Conservation (phyloP, 2,329 filamentous ascomycete species). For the Claviceps fusiformis region DNA sequence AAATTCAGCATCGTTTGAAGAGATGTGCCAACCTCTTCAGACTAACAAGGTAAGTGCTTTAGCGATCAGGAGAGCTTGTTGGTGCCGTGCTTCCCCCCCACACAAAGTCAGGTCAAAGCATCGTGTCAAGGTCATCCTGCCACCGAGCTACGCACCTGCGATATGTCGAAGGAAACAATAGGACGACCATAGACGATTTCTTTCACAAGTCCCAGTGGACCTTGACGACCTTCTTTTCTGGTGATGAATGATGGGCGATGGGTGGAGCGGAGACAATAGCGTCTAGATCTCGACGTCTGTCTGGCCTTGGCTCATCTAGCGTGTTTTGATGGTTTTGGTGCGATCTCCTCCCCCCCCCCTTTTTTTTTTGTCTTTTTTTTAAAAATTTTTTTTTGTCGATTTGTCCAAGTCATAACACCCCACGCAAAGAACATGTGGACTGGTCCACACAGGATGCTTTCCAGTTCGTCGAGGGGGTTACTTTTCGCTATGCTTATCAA, state of each 20-base stretch:
- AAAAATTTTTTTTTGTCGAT: background rate
- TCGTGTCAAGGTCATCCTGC: background rate
- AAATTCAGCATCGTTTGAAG: background rate
- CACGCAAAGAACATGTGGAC: slow-evolving; percentile 2
- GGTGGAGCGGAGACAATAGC: slow-evolving; percentile 1
- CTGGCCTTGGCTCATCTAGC: background rate
- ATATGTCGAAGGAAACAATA: background rate
- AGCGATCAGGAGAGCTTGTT: background rate
- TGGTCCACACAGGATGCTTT: background rate
- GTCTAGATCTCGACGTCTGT: background rate
- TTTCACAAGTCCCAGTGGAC: background rate
- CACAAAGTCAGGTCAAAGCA: background rate
- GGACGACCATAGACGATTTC: background rate
- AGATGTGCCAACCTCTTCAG: background rate
- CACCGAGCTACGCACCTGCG: background rate
- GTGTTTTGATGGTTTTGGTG: background rate
- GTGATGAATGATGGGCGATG: background rate
- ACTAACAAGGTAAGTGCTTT: background rate
- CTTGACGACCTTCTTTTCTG: background rate
- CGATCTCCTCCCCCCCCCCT: background rate
- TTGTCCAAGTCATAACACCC: slow-evolving; percentile 1
- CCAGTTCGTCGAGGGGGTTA: background rate
- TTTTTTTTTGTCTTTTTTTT: background rate
- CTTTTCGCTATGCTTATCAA: background rate
- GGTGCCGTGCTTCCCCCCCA: slow-evolving; percentile 1